A percentile compares a stretch with the other conserved stretches of the same genome.
phyloP scores from a whole-genome alignment of 768 basidiomycete species.

The Clathrus columnatus region DNA sequence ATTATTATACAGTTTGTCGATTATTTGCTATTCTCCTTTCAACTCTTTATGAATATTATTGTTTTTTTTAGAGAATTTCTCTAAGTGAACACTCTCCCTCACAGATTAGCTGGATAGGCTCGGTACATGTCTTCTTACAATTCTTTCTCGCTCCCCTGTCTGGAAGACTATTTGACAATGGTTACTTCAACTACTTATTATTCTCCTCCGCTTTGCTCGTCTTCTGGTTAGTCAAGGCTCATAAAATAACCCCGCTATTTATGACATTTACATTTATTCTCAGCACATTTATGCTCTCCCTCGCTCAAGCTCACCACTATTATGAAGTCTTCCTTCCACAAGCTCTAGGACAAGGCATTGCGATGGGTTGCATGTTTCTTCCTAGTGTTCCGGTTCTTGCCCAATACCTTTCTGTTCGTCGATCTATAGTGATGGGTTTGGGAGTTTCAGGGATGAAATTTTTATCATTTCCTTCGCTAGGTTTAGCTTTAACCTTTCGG shows the following conservation, averaged over 20 bases:
- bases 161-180: constrained; percentile 11
- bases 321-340: constrained; percentile 36
- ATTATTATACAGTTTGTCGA: constrained; percentile 36
- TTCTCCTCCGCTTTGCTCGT: not conserved
- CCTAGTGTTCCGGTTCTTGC: constrained; percentile 37
- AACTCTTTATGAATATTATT: no score
- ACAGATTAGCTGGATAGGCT: constrained; percentile 13
- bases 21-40: not conserved
- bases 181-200: constrained; percentile 5
- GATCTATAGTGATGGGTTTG: constrained; percentile 37
- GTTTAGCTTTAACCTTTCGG: not conserved
- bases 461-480: no score
- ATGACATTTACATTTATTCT: not conserved
- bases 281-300: constrained; percentile 38
- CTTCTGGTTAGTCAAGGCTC: not conserved
- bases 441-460: constrained; percentile 32
- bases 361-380: constrained; percentile 35
- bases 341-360: constrained; percentile 34
- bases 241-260: not conserved
- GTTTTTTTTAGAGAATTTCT: constrained; percentile 23
- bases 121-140: constrained; percentile 8
- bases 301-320: constrained; percentile 31
- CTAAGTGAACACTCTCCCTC: constrained; percentile 31
- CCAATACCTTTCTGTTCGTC: constrained; percentile 37
- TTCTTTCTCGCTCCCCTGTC: constrained; percentile 3